Conservation (phyloP, 495 filamentous ascomycete species). For the Tuber umbilicatum region DNA sequence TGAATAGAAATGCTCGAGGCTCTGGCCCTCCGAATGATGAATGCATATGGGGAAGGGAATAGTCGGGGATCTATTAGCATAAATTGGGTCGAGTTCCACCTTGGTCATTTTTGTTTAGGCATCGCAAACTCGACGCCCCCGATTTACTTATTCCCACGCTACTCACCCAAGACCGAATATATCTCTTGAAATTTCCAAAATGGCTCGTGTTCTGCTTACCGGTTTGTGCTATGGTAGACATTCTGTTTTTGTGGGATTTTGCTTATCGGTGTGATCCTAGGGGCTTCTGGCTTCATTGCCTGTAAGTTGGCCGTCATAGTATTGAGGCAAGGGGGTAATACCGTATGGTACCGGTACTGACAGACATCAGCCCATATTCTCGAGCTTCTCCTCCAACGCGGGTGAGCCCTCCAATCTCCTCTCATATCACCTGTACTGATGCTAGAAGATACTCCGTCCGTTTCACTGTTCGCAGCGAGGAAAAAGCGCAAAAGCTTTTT, state of each 20-base stretch:
- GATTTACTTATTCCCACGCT: background rate
- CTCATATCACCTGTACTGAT: background rate
- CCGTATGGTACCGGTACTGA: background rate
- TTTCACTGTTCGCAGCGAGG: slow-evolving; percentile 72
- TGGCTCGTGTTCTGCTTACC: slow-evolving; percentile 57
- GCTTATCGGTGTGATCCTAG: slow-evolving; percentile 27
- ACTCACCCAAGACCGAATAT: background rate
- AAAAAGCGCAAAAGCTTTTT: slow-evolving; percentile 71
- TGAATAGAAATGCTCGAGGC: background rate
- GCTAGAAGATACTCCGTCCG: slow-evolving; percentile 49
- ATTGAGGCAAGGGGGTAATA: background rate
- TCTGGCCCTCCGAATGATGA: background rate
- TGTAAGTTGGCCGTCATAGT: slow-evolving; percentile 16
- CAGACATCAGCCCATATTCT: slow-evolving; percentile 61
- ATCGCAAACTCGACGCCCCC: background rate
- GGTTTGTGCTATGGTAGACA: slow-evolving; percentile 45
- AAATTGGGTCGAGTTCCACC: slow-evolving; percentile 9
- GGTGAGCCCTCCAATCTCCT: slow-evolving; percentile 41
- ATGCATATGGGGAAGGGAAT: background rate
- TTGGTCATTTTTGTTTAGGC: background rate
- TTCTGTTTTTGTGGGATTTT: background rate
- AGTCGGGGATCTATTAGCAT: slow-evolving; percentile 7
- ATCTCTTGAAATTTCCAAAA: slow-evolving; percentile 37
- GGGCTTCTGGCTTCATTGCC: slow-evolving; percentile 66
- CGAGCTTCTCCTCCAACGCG: slow-evolving; percentile 61